Base-by-base conservation (phyloP, 345 rosid genomes). In the Nasturtium officinale region DNA sequence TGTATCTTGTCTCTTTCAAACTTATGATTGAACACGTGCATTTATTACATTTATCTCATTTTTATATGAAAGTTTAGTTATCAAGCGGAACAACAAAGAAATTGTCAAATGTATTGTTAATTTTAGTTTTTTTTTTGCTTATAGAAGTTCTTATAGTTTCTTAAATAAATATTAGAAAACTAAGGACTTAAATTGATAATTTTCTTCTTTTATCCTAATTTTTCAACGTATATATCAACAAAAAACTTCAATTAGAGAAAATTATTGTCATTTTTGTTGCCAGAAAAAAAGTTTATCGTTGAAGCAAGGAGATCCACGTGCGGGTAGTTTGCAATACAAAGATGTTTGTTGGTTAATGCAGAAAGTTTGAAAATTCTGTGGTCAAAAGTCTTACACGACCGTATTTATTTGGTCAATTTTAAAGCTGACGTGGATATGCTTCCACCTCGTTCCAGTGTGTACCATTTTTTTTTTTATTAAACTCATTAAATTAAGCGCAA, bases 371-470 rank as follows among this genome's bases (percentile, higher is more conserved):
- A 53, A 61, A 20, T 61, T 76, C 40, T 16, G 9, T 52, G 65
- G 75, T 76, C 79, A 69, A 69, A 67, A 76, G 59, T 69, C 65
- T 61, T 13, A 33, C 70, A 69, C 33, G 70, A 76, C 74, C 52
- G 10, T n/a, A 42, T 76, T 54, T n/a, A 42, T 76, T 54, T 52
- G 79, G 79, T 61, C 68, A 67, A 60, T 40, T 60, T 21, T 20
- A 38, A 75, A 67, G 67, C 78, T 69, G 58, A 69, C 17, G 70
- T 76, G 74, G 32, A 61, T 17, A 11, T 10, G 46, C 20, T 43
- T 53, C 61, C 42, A 37, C 29, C 17, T 51, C 29, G 8, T 58
- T 58, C n/a, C 26, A 5, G 9, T 17, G 15, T 17, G 16, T 17
- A 10, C 43, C 43, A 17, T 17, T 33, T 33, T 18, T 17, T 9